Evolutionary conservation across 2,329 filamentous ascomycete species (phyloP), one percentile per base, ranked within the genome.

Genomic region (Cordyceps javanica): DNA sequence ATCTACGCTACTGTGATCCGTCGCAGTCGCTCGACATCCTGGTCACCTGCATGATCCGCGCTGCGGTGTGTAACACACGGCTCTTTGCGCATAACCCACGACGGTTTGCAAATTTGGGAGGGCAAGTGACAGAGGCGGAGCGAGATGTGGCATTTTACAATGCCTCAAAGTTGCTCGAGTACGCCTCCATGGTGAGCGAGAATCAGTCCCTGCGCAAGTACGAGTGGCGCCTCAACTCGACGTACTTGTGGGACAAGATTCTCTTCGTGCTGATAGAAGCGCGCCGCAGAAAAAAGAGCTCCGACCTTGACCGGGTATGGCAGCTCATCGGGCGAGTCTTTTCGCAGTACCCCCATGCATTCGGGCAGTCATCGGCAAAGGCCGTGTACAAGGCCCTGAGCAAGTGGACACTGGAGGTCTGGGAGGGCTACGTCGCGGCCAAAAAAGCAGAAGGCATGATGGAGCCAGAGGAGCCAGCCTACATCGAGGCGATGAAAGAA

Each of bases 251-350:
- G 68, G 65, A 69, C 53, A 65, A 64, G 3, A 59, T 69, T 16
- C 63, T 69, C 3, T 68, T 65, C 53, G 66, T 68, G 50, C 67
- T 70, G 25, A 65, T 70, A 46, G 68, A 67, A 49, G 59, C 60
- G 30, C 62, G 65, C 28, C 62, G 64, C 28, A 63, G 64, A 19
- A 64, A 62, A 59, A 64, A 54, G 13, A 65, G 67, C 0, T 59
- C 63, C 11, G 66, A 70, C 25, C 62, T 70, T 11, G 68, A 69
- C 23, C 60, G 57, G 28, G 41, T 60, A 4, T 70, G 69, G 65
- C 28, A 60, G 26, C 54, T 68, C 34, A 63, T 69, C 16, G 68
- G 62, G 0, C 57, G 44, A 8, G 58, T 66, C 4, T 65, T 66
- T 38, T 61, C 61, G 9, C 51, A 63, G 13, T 65, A 64, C 39